Conservation (phyloP, 2,329 filamentous ascomycete genomes). For the Colletotrichum cuscutae region DNA sequence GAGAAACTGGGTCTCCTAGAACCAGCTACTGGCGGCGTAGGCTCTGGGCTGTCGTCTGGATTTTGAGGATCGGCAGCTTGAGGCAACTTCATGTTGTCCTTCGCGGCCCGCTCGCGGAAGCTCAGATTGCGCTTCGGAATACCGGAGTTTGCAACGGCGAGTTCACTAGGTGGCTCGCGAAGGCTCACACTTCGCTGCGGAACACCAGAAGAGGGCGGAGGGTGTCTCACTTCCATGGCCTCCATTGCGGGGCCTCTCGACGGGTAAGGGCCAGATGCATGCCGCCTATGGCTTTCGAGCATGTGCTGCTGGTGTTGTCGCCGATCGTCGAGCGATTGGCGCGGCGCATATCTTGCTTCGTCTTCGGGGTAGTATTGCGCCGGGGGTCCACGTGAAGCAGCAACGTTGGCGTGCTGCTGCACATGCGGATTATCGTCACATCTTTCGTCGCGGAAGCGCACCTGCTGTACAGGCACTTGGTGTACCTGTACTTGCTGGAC, state of each 20-base stretch:
- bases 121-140: slow-evolving; percentile 66
- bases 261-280: slow-evolving; percentile 38
- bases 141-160: slow-evolving; percentile 33
- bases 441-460: slow-evolving; percentile 43
- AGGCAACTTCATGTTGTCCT: slow-evolving; percentile 52
- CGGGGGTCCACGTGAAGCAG: slow-evolving; percentile 39
- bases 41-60: slow-evolving; percentile 37
- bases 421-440: slow-evolving; percentile 26
- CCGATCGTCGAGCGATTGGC: slow-evolving; percentile 35
- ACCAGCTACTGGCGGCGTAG: slow-evolving; percentile 42
- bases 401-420: slow-evolving; percentile 38
- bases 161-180: slow-evolving; percentile 35
- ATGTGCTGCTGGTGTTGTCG: slow-evolving; percentile 46
- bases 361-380: slow-evolving; percentile 47
- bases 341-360: slow-evolving; percentile 40
- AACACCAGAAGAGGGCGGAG: slow-evolving; percentile 1
- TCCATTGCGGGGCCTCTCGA: slow-evolving; percentile 35
- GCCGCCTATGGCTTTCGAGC: slow-evolving; percentile 42
- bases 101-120: slow-evolving; percentile 67
- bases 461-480: slow-evolving; percentile 42
- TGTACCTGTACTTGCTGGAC: slow-evolving; percentile 19
- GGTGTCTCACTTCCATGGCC: slow-evolving; percentile 37
- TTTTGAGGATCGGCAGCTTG: slow-evolving; percentile 35
- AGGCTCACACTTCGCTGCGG: slow-evolving; percentile 31
- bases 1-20: slow-evolving; percentile 42